phyloP scores from a whole-genome alignment of 2,329 filamentous ascomycete genomes.

The Arthrinium phaeospermum region DNA sequence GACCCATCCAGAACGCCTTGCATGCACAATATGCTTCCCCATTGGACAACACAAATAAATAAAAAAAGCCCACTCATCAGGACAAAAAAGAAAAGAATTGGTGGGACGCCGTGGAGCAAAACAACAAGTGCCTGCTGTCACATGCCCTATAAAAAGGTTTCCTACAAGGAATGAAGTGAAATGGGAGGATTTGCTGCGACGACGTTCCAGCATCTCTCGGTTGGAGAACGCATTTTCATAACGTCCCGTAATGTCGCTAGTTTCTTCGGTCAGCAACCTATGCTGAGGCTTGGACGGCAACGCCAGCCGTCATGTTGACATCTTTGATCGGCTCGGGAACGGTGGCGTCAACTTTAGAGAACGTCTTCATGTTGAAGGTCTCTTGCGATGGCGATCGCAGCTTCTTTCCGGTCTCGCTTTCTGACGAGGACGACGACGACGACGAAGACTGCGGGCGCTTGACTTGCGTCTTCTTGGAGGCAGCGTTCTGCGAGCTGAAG shows the following conservation, averaged over 20 bases:
- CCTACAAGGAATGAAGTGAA: slow-evolving; percentile 14
- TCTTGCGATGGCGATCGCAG: slow-evolving; percentile 2
- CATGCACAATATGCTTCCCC: slow-evolving; percentile 15
- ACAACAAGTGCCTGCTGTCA: not conserved
- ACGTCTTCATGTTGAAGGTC: not conserved
- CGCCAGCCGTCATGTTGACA: not conserved
- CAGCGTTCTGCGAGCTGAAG: slow-evolving; percentile 30
- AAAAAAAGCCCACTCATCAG: not conserved
- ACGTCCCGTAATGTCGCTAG: not conserved
- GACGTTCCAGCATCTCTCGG: slow-evolving; percentile 10
- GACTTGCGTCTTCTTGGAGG: not conserved
- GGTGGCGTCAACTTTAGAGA: not conserved
- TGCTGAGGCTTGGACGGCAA: not conserved
- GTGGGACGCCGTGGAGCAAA: not conserved
- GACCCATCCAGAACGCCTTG: slow-evolving; percentile 16
- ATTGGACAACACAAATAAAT: slow-evolving; percentile 17
- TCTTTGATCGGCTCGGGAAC: not conserved
- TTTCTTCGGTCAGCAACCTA: not conserved
- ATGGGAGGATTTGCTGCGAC: not conserved
- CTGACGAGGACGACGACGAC: not conserved
- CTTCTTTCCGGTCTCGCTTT: not conserved
- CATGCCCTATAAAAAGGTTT: not conserved
- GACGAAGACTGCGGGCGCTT: not conserved
- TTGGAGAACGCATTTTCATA: not conserved
- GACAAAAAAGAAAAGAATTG: not conserved